Percentiles rank a stretch among this genome's conserved stretches.
Conservation (phyloP, 2,329 filamentous ascomycete species). For the Calcarisporium arbuscula region DNA sequence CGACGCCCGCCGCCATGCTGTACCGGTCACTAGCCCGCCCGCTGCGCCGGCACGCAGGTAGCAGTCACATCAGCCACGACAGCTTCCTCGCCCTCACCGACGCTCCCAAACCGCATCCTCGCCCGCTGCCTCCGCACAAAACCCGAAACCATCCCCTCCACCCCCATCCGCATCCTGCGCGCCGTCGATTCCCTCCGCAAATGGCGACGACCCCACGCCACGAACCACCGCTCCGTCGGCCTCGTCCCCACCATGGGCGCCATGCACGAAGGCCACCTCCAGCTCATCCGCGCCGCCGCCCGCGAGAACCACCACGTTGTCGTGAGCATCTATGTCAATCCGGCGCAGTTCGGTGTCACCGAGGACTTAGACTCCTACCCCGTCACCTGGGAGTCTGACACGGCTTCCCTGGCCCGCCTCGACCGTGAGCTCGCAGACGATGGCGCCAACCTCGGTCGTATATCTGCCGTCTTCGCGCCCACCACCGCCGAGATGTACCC, state of each 20-base stretch:
- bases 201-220: conserved; percentile 60
- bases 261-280: conserved; percentile 85
- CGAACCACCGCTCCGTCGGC: conserved; percentile 66
- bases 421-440: conserved; percentile 66
- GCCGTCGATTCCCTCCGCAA: conserved; percentile 64
- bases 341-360: conserved; percentile 84
- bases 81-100: neutral
- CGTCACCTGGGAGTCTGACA: conserved; percentile 77
- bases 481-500: conserved; percentile 84
- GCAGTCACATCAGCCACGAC: neutral
- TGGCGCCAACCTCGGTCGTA: conserved; percentile 54
- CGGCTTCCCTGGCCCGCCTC: conserved; percentile 58
- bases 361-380: conserved; percentile 90
- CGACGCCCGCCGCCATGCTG: neutral
- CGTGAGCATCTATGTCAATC: conserved; percentile 92
- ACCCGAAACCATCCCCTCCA: conserved; percentile 45
- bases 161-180: conserved; percentile 66
- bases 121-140: conserved; percentile 13
- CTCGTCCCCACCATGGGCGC: conserved; percentile 98
- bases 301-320: conserved; percentile 80
- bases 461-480: conserved; percentile 82
- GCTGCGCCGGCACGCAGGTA: neutral
- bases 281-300: conserved; percentile 77
- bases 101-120: conserved; percentile 7
- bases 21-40: neutral